Evolutionary conservation across 305 asterid genomes (phyloP).

Genomic region (Solanum hybrid): DNA sequence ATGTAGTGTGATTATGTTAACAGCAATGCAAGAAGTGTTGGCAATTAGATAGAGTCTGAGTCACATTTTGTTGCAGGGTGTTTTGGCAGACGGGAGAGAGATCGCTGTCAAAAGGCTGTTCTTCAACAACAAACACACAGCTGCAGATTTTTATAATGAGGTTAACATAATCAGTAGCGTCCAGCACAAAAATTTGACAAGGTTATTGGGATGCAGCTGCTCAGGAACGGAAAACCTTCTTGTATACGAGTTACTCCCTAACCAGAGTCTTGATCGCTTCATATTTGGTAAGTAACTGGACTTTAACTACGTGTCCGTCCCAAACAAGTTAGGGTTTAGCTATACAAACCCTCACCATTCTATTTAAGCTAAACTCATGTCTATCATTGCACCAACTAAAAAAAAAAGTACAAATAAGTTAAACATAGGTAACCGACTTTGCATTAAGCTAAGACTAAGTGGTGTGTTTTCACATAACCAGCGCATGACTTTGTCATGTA

Average conservation of each 20-base stretch:
- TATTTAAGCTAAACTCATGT: neutral
- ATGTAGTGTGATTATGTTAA: neutral
- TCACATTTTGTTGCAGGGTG: neutral
- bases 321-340: neutral
- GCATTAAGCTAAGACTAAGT: neutral
- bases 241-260: conserved; percentile 63
- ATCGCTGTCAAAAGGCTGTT: conserved; percentile 84
- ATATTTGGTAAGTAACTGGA: conserved; percentile 45
- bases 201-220: conserved; percentile 77
- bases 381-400: neutral
- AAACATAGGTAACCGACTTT: too few species aligned
- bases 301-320: fast-evolving
- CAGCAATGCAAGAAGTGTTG: too few species aligned
- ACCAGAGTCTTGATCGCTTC: conserved; percentile 66
- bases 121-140: conserved; percentile 64
- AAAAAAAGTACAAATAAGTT: neutral
- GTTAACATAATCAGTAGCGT: conserved; percentile 74
- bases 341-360: neutral
- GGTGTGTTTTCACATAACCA: neutral
- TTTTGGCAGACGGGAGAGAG: conserved; percentile 76
- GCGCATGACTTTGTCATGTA: neutral
- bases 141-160: conserved; percentile 79
- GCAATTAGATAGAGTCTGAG: neutral
- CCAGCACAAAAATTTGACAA: conserved; percentile 65
- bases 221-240: conserved; percentile 84